Conservation (phyloP, 495 filamentous ascomycete genomes). For the Tetracladium marchalianum region DNA sequence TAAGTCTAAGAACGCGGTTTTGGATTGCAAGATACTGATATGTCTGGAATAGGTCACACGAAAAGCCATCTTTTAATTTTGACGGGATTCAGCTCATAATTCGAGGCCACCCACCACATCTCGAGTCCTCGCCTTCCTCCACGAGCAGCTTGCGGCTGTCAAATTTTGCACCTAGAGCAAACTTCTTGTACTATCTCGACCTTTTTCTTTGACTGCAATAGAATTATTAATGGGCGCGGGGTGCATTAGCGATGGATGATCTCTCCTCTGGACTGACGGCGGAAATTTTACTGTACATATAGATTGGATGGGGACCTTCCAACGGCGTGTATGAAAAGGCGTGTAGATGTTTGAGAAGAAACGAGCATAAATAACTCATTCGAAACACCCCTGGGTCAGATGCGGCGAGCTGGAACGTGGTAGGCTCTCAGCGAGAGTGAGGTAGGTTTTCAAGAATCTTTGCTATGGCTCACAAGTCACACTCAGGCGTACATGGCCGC, state of each 20-base stretch:
- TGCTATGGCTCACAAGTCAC: too few relatives aligned
- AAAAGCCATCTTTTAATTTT: constrained; percentile 42
- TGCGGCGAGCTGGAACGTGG: too few relatives aligned
- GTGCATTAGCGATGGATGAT: constrained; percentile 23
- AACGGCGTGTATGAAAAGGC: constrained; percentile 11
- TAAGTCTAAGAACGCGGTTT: constrained; percentile 37
- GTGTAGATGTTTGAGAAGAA: constrained; percentile 5
- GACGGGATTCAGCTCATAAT: background rate
- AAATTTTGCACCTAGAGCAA: background rate
- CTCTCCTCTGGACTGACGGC: constrained; percentile 17
- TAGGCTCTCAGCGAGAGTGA: too few relatives aligned
- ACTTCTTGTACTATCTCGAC: constrained; percentile 16
- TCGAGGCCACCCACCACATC: background rate
- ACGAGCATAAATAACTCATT: background rate
- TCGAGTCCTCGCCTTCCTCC: background rate
- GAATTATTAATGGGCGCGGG: constrained; percentile 12
- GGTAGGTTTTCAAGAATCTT: too few relatives aligned
- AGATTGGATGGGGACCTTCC: constrained; percentile 6
- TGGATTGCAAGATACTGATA: constrained; percentile 24
- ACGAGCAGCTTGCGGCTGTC: background rate
- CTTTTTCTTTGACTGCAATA: constrained; percentile 16
- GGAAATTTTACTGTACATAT: constrained; percentile 16
- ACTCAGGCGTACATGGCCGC: too few relatives aligned
- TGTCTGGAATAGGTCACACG: constrained; percentile 37
- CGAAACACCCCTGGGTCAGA: too few relatives aligned